Base-by-base conservation (phyloP, 164 flowering plant species). In the Paratinospora sagittata region DNA sequence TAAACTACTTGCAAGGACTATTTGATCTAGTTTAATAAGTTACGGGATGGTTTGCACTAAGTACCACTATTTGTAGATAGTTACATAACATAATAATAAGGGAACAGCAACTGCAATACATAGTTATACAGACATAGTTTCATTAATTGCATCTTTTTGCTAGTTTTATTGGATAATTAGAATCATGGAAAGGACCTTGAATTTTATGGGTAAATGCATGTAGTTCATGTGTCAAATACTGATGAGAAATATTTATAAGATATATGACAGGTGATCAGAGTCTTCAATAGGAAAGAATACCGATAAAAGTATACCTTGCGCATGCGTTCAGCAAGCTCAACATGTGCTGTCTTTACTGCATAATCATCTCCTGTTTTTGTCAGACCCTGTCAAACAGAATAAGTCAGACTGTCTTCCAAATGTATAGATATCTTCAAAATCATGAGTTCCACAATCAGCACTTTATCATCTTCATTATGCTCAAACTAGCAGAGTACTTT, bases 261-360 rank as follows among this genome's bases (percentile, higher is more conserved):
- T 52, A 6, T 2, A 3, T 17, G 23, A 4, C 30, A 9, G 70
- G 34, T 27, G 26, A 72, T 13, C 23, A 52, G n/a, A n/a, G 21
- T 17, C 60, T 19, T 52, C 60, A 52, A 17, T 52, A 52, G 60
- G 23, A 52, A 52, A 52, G n/a, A n/a, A 52, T 52, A 52, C 6
- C n/a, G 2, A 1, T 16, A 17, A 52, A 19, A 19, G 23, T 52
- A 16, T 69, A 89, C 99, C 97, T 91, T 92, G 55, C 98, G 94
- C 99, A 95, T 95, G 71, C 99, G 88, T 75, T 95, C 99, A 75
- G 99, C 99, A 76, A 95, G 97, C 77, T 95, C 98, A 74, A 92
- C 98, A 76, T 95, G 99, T 70, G 99, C 99, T 68, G 92, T 82
- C 86, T 95, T 95, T 36, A 90, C 97, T 79, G 90, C 97, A 85